Percentiles rank a stretch among this genome's conserved stretches.
These are phyloP conservation scores for Talaromyces piceae DNA, from an alignment of 2,329 filamentous ascomycete species.

Conservation along the genomic window DNA sequence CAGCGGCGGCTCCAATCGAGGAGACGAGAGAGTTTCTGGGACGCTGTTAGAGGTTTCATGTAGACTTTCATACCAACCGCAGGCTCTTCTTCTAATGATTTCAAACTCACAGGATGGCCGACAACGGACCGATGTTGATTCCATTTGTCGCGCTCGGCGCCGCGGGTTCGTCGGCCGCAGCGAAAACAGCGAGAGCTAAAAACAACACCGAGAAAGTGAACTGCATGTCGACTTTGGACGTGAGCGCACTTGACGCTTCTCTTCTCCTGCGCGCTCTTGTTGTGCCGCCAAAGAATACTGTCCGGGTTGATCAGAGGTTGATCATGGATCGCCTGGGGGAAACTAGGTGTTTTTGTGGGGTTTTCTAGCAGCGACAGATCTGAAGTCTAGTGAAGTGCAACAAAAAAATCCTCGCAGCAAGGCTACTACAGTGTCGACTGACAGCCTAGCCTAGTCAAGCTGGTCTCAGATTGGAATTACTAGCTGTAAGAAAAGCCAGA, in stretches of 20 bases:
- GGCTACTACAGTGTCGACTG: not conserved
- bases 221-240: not conserved
- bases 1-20: constrained; percentile 3
- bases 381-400: not conserved
- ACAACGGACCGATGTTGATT: constrained; percentile 5
- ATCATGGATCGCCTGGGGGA: not conserved
- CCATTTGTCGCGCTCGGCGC: constrained; percentile 2
- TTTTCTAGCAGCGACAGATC: not conserved
- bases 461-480: not conserved
- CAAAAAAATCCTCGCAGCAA: not conserved
- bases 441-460: not conserved
- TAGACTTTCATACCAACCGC: not conserved
- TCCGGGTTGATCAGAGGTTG: not conserved
- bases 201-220: constrained; percentile 1
- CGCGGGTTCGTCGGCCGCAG: constrained; percentile 1
- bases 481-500: not conserved
- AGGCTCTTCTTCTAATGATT: not conserved
- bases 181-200: not conserved
- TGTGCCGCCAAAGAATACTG: not conserved
- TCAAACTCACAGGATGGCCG: constrained; percentile 4
- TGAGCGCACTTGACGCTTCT: not conserved
- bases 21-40: constrained; percentile 7
- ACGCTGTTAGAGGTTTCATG: not conserved
- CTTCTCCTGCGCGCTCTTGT: not conserved
- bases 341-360: not conserved